Percentiles rank a stretch among this genome's conserved stretches.
These are phyloP conservation scores for Striga hermonthica DNA, from an alignment of 305 asterid species.

Conservation along the genomic window DNA sequence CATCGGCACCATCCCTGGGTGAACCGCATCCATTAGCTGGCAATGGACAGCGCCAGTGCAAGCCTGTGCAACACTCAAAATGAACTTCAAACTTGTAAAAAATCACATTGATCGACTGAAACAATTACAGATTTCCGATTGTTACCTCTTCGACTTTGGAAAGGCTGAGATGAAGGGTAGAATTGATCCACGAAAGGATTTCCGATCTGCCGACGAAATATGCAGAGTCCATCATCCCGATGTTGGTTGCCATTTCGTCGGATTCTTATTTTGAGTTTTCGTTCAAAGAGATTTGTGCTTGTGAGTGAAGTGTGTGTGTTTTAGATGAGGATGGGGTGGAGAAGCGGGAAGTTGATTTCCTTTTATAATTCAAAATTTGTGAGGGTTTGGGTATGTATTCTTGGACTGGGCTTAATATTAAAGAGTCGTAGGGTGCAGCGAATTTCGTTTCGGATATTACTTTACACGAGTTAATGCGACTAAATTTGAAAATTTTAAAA, in stretches of 20 bases:
- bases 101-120: constrained; percentile 5
- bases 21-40: constrained; percentile 91
- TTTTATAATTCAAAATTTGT: not conserved
- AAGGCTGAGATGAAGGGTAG: constrained; percentile 78
- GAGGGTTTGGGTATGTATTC: not conserved
- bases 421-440: not conserved
- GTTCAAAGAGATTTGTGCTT: not conserved
- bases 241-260: constrained; percentile 64
- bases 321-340: not conserved
- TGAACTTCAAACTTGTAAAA: not conserved
- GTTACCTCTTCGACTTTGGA: constrained; percentile 94
- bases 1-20: constrained; percentile 87
- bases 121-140: too few species aligned
- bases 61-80: constrained; percentile 41
- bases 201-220: constrained; percentile 91
- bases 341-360: not conserved
- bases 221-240: constrained; percentile 92
- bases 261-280: not conserved
- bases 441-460: too few species aligned
- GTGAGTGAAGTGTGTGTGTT: not conserved
- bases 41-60: constrained; percentile 89
- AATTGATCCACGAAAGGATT: constrained; percentile 83
- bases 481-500: not conserved
- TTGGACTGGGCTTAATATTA: not conserved
- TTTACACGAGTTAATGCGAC: too few species aligned